Evolutionary conservation across 352 stramenopile species (phyloP).

Genomic region (Phytopythium chamaehyphon): DNA sequence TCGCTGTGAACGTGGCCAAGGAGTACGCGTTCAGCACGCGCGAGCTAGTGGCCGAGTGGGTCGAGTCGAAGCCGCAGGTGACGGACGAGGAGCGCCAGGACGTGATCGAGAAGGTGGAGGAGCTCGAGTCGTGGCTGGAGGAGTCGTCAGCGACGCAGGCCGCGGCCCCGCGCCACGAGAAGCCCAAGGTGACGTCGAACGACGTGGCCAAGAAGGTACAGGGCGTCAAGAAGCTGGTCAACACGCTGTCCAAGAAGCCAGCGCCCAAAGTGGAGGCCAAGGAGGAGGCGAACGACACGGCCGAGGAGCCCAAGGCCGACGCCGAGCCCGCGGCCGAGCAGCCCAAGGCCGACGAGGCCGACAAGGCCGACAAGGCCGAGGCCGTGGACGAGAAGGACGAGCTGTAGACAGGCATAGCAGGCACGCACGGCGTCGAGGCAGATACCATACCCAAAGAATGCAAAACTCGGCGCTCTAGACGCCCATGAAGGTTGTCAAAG

Average conservation of each 20-base stretch:
- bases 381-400: conserved; percentile 42
- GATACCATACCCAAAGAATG: too few species aligned
- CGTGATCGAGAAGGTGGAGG: conserved; percentile 81
- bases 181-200: conserved; percentile 80
- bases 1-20: conserved; percentile 65
- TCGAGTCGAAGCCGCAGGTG: conserved; percentile 69
- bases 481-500: too few species aligned
- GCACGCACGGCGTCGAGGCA: conserved; percentile 10
- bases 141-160: conserved; percentile 71
- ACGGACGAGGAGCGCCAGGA: conserved; percentile 90
- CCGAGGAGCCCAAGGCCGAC: conserved; percentile 25
- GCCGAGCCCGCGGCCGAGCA: conserved; percentile 19
- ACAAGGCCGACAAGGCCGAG: conserved; percentile 17
- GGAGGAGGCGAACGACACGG: conserved; percentile 28
- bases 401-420: conserved; percentile 34
- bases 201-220: conserved; percentile 88
- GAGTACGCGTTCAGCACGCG: conserved; percentile 62
- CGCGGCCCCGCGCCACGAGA: conserved; percentile 59
- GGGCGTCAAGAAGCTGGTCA: conserved; percentile 80
- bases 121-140: conserved; percentile 81
- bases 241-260: conserved; percentile 72
- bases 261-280: conserved; percentile 48
- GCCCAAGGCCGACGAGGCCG: conserved; percentile 9
- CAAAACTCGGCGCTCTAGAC: too few species aligned
- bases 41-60: conserved; percentile 62